phyloP scores from a whole-genome alignment of 2,329 filamentous ascomycete species.

The Cercospora sojina region DNA sequence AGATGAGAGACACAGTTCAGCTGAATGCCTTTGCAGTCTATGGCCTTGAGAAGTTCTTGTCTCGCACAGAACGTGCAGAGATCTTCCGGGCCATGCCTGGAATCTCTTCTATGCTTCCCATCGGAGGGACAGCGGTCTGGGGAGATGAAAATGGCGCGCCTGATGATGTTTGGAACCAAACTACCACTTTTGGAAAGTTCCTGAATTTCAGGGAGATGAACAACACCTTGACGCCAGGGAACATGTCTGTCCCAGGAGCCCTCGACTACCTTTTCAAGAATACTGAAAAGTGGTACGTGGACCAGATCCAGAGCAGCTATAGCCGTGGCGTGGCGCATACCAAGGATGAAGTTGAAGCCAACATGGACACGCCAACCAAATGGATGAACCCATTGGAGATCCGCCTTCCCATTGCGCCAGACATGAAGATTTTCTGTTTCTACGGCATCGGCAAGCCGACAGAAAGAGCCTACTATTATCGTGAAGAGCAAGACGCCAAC shows the following conservation, averaged over 20 bases:
- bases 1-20: constrained; percentile 98
- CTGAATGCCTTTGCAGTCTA: constrained; percentile 96
- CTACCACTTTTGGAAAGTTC: constrained; percentile 73
- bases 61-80: constrained; percentile 83
- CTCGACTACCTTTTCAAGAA: constrained; percentile 75
- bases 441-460: constrained; percentile 94
- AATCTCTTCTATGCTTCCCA: constrained; percentile 92
- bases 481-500: constrained; percentile 63
- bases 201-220: constrained; percentile 78
- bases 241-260: constrained; percentile 78
- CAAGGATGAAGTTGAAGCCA: constrained; percentile 70
- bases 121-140: constrained; percentile 94
- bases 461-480: constrained; percentile 90
- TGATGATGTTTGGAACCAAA: constrained; percentile 75
- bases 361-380: constrained; percentile 57
- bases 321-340: constrained; percentile 87
- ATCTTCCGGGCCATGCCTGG: constrained; percentile 97
- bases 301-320: constrained; percentile 71
- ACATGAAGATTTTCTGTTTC: constrained; percentile 94
- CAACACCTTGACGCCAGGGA: constrained; percentile 55
- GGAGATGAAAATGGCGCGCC: constrained; percentile 84
- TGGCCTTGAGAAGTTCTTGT: constrained; percentile 92
- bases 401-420: constrained; percentile 79
- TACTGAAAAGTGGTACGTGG: constrained; percentile 80
- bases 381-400: constrained; percentile 96